phyloP scores from a whole-genome alignment of 208 protist genomes.

The Trypanosoma platydactyli region DNA sequence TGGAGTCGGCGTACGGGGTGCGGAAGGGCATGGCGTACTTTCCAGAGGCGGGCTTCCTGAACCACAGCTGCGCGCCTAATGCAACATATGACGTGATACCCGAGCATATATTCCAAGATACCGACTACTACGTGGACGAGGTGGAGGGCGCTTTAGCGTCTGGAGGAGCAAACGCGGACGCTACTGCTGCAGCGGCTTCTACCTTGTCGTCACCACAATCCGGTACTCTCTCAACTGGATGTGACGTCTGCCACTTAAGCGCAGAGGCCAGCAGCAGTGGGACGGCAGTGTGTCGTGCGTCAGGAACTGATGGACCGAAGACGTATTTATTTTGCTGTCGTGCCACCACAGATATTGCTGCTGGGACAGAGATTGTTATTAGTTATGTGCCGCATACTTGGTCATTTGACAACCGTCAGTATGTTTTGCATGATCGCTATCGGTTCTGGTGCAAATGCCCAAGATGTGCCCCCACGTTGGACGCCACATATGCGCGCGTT shows the following conservation, averaged over 20 bases:
- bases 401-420: conserved; percentile 88
- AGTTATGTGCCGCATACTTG: conserved; percentile 83
- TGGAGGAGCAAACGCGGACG: background rate
- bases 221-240: background rate
- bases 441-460: conserved; percentile 89
- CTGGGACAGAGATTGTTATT: conserved; percentile 77
- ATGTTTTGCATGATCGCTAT: conserved; percentile 91
- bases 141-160: background rate
- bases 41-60: conserved; percentile 84
- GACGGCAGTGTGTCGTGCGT: conserved; percentile 10
- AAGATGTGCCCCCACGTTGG: conserved; percentile 69
- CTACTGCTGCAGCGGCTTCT: background rate
- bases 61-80: conserved; percentile 89
- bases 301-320: conserved; percentile 52
- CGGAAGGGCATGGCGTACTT: conserved; percentile 90
- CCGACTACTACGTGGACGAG: conserved; percentile 79
- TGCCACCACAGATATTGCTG: conserved; percentile 66
- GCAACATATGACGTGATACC: conserved; percentile 84
- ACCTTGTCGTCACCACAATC: background rate
- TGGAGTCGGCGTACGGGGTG: conserved; percentile 81
- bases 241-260: background rate
- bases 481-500: conserved; percentile 57
- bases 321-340: conserved; percentile 88
- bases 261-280: background rate
- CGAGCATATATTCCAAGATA: conserved; percentile 71